Base-by-base conservation (phyloP, 305 asterid genomes). In the Ajuga reptans region DNA sequence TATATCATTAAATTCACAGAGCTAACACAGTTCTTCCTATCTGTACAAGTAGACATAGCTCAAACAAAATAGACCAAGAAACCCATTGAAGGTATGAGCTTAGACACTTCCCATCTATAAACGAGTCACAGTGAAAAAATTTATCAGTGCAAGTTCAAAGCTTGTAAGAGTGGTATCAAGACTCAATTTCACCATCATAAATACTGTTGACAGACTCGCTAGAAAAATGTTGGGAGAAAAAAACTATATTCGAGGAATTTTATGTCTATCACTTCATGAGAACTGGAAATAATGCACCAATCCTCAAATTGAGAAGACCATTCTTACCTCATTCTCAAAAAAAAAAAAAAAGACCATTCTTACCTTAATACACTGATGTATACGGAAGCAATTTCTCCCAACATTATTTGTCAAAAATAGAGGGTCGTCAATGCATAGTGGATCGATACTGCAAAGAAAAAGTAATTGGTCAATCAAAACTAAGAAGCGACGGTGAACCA, bases 301-400 rank as follows among this genome's bases (percentile, higher is more conserved):
- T 50, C 41, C 37, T 60, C 59, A 61, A 37, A 69, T 45, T 51
- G 69, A 75, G 47, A 69, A 64, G 55, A 71, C 54, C 61, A 65
- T 59, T 17, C 88, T 61, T 54, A 93, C 98, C 99, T 94, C n/a
- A n/a, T n/a, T n/a, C n/a, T n/a, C n/a, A n/a, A n/a, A n/a, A n/a
- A n/a, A n/a, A n/a, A n/a, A n/a, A n/a, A n/a, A n/a, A n/a, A 69
- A 64, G 55, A 71, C 54, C 61, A 65, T 59, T 17, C 88, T 61
- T 54, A 93, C 98, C 99, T 94, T 94, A 80, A 94, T 86, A 74
- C 99, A 94, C 83, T 94, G 99, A 86, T 94, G 97, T 76, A 94
- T 84, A 59, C 99, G 96, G 67, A 94, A 94, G 84, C 99, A 94
- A 78, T 94, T 94, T 79, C 97, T 81, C 79, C 99, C 99, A 68